These are phyloP conservation scores for Eimeria maxima DNA, from an alignment of 169 alveolate species.

Conservation along the genomic window DNA sequence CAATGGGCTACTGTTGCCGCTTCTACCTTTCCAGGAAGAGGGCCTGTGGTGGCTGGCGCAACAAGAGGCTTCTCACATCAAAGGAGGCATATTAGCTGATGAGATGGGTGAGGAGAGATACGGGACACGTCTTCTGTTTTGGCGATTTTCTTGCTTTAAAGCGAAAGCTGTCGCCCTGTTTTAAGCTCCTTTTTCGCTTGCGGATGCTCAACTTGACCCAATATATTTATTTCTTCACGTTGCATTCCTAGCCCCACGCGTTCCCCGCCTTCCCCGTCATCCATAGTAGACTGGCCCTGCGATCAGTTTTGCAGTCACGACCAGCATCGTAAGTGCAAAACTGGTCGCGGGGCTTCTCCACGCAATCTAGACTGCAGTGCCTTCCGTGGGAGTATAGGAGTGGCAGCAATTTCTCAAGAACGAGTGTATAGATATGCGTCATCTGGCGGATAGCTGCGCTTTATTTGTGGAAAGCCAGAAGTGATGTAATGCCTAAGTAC, in stretches of 20 bases:
- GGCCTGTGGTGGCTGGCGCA: slow-evolving; percentile 90
- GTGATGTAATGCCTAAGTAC: not conserved
- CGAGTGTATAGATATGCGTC: not conserved
- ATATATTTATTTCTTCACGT: not conserved
- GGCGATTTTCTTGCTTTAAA: not conserved
- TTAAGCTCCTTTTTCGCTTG: not conserved
- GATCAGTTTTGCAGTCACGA: not conserved
- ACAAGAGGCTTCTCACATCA: slow-evolving; percentile 86
- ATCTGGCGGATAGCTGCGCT: not conserved
- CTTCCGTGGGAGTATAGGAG: not conserved
- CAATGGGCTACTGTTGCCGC: slow-evolving; percentile 77
- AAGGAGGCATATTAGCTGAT: slow-evolving; percentile 92
- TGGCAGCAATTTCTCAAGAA: not conserved
- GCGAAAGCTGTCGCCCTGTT: not conserved
- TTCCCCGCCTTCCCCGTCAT: not conserved
- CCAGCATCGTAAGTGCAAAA: not conserved
- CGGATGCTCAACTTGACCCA: not conserved
- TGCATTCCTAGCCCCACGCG: not conserved
- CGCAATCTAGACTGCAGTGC: not conserved
- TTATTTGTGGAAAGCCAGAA: not conserved
- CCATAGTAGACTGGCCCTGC: not conserved
- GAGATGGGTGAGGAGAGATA: slow-evolving; percentile 89
- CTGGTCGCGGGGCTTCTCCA: not conserved
- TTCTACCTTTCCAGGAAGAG: slow-evolving; percentile 89
- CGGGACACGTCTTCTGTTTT: not conserved